phyloP scores from a whole-genome alignment of 768 basidiomycete genomes.

The Lentinula guzmanii region DNA sequence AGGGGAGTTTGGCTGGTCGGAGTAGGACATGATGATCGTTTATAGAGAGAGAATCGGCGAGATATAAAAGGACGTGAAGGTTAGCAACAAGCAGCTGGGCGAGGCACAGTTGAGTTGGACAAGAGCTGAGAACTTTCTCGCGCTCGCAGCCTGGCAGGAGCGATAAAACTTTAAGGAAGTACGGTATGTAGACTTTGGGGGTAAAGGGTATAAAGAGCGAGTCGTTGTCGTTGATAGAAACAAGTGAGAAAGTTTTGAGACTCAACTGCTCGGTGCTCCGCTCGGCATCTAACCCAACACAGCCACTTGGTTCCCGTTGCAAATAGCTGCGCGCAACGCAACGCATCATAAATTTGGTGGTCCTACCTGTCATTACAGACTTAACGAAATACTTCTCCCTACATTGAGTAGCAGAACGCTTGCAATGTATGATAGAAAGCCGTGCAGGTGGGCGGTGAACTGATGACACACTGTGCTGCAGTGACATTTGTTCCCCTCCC shows the following conservation, averaged over 20 bases:
- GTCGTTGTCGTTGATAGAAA: constrained; percentile 10
- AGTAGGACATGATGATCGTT: constrained; percentile 53
- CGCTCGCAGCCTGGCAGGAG: constrained; percentile 27
- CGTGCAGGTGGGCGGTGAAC: too few species aligned
- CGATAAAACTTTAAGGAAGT: constrained; percentile 17
- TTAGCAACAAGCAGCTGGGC: constrained; percentile 11
- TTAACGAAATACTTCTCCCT: background rate
- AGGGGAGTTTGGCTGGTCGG: constrained; percentile 57
- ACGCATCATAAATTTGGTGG: too few species aligned
- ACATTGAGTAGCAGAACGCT: too few species aligned
- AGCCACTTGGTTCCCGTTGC: background rate
- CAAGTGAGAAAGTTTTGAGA: background rate
- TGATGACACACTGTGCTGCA: too few species aligned
- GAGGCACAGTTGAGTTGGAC: constrained; percentile 11
- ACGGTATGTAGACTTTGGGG: constrained; percentile 12
- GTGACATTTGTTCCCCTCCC: too few species aligned
- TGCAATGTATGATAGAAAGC: too few species aligned
- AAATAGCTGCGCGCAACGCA: too few species aligned
- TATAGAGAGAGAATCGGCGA: constrained; percentile 18
- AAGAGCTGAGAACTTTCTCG: constrained; percentile 33
- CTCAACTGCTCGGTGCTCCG: background rate
- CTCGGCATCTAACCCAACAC: background rate
- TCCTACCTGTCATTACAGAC: background rate
- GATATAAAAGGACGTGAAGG: constrained; percentile 9
- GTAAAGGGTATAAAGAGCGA: constrained; percentile 29